Percentiles rank a stretch among this genome's conserved stretches.
phyloP scores from a whole-genome alignment of 1,284 basidiomycete species.

The Puccinia polysora region DNA sequence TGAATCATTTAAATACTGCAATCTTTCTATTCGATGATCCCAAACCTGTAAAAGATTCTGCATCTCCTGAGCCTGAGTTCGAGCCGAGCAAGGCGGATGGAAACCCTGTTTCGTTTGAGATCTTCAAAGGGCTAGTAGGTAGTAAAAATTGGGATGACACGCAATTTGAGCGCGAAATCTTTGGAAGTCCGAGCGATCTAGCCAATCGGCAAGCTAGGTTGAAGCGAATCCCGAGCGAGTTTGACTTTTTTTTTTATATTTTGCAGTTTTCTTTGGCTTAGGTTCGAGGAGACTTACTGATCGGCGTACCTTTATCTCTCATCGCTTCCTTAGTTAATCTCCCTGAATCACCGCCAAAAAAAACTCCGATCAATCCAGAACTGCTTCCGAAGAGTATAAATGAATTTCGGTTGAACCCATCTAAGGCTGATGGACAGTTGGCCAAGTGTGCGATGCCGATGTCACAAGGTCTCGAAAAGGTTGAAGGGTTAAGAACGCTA shows the following conservation, averaged over 20 bases:
- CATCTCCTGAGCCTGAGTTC: not conserved
- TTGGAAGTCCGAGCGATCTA: conserved; percentile 24
- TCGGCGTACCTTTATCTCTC: no score
- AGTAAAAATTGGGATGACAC: conserved; percentile 7
- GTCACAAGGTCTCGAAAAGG: conserved; percentile 17
- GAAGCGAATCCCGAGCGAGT: conserved; percentile 19
- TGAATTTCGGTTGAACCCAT: conserved; percentile 4
- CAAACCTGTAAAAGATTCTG: conserved; percentile 1
- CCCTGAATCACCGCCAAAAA: conserved; percentile 3
- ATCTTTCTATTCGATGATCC: conserved; percentile 4
- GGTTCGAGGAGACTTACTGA: no score
- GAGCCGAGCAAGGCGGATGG: not conserved
- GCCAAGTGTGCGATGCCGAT: not conserved
- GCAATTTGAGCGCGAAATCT: conserved; percentile 25
- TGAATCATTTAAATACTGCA: conserved; percentile 1
- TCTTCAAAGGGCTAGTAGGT: conserved; percentile 11
- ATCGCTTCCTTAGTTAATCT: conserved; percentile 4
- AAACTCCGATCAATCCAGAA: conserved; percentile 6
- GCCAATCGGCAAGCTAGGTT: conserved; percentile 12
- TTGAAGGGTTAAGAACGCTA: conserved; percentile 34
- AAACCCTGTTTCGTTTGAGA: not conserved
- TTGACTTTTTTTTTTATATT: not conserved
- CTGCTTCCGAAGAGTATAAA: conserved; percentile 13
- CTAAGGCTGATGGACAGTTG: not conserved
- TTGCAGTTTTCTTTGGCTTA: not conserved